These are phyloP conservation scores for Boletus rubescentipes DNA, from an alignment of 768 basidiomycete species.

Conservation along the genomic window DNA sequence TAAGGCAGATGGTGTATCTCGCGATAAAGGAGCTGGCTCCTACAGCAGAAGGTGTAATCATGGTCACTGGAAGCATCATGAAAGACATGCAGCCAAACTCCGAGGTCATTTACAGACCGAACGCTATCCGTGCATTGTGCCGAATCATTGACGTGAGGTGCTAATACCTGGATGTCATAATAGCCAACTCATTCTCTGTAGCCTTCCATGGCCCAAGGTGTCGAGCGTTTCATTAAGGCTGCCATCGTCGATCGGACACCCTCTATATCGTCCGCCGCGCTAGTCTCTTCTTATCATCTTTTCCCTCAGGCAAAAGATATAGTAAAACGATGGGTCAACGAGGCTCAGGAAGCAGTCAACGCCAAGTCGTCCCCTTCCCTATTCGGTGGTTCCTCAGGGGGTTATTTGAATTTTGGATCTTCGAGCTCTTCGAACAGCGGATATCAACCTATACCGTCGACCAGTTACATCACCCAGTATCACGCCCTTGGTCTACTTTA, in stretches of 20 bases:
- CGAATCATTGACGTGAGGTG: slow-evolving; percentile 91
- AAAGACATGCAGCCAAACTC: slow-evolving; percentile 99
- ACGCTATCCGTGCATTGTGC: slow-evolving; percentile 94
- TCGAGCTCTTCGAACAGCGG: slow-evolving; percentile 52
- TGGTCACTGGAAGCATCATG: slow-evolving; percentile 99
- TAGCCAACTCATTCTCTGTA: slow-evolving; percentile 31
- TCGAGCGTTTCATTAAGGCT: slow-evolving; percentile 99
- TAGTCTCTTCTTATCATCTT: slow-evolving; percentile 96
- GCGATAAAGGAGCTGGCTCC: slow-evolving; percentile 96
- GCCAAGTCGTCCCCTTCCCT: slow-evolving; percentile 77
- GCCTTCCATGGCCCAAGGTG: slow-evolving; percentile 99
- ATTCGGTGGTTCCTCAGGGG: slow-evolving; percentile 55
- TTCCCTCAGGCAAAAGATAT: slow-evolving; percentile 93
- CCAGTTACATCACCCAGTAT: slow-evolving; percentile 95
- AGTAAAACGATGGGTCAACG: slow-evolving; percentile 99
- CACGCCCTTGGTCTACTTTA: slow-evolving; percentile 94
- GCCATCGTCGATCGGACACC: slow-evolving; percentile 97
- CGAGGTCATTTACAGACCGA: slow-evolving; percentile 97
- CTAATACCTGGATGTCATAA: slow-evolving; percentile 36
- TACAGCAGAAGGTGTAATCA: slow-evolving; percentile 98
- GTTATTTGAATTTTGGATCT: slow-evolving; percentile 73
- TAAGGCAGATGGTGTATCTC: slow-evolving; percentile 97
- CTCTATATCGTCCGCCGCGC: slow-evolving; percentile 92
- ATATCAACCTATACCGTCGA: slow-evolving; percentile 80
- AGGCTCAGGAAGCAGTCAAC: slow-evolving; percentile 94